A percentile compares a stretch with the other conserved stretches of the same genome.
These are phyloP conservation scores for Pleodorina starrii DNA, from an alignment of 139 green algal species.

Conservation along the genomic window DNA sequence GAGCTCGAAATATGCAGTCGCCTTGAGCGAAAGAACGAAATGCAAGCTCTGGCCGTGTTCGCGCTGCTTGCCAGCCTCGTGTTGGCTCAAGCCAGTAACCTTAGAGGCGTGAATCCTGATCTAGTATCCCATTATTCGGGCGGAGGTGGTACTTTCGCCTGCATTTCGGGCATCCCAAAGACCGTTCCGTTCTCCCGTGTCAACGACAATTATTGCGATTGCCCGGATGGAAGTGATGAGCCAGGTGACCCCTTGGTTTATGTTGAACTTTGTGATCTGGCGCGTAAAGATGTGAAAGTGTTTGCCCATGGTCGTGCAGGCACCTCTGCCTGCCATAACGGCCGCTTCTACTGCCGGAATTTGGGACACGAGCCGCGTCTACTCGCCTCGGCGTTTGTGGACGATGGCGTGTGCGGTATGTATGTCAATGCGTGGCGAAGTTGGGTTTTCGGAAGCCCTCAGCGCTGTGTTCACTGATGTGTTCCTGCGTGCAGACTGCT, in stretches of 20 bases:
- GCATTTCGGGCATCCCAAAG: constrained; percentile 74
- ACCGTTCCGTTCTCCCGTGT: constrained; percentile 74
- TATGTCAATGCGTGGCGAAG: not conserved
- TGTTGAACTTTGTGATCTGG: not conserved
- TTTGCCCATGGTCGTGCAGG: constrained; percentile 67
- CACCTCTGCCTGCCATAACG: constrained; percentile 87
- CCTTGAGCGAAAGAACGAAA: not conserved
- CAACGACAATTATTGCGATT: constrained; percentile 98
- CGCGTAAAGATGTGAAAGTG: not conserved
- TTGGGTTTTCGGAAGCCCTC: not conserved
- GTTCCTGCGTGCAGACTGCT: constrained; percentile 84
- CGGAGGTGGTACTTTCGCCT: constrained; percentile 67
- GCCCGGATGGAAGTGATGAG: constrained; percentile 94
- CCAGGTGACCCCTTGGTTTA: constrained; percentile 71
- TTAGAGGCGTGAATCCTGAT: constrained; percentile 55
- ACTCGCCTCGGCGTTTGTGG: constrained; percentile 89
- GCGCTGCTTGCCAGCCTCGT: constrained; percentile 13
- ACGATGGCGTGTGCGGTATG: constrained; percentile 95
- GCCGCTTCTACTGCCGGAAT: constrained; percentile 93
- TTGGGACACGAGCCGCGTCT: constrained; percentile 71
- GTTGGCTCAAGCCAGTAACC: not conserved
- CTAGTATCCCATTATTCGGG: constrained; percentile 52
- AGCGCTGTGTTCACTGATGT: too few species aligned
- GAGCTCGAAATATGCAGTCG: not conserved
- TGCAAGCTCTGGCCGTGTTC: not conserved